These are phyloP conservation scores for Fagopyrum homotropicum DNA, from an alignment of 148 eudicot genomes.

Conservation along the genomic window DNA sequence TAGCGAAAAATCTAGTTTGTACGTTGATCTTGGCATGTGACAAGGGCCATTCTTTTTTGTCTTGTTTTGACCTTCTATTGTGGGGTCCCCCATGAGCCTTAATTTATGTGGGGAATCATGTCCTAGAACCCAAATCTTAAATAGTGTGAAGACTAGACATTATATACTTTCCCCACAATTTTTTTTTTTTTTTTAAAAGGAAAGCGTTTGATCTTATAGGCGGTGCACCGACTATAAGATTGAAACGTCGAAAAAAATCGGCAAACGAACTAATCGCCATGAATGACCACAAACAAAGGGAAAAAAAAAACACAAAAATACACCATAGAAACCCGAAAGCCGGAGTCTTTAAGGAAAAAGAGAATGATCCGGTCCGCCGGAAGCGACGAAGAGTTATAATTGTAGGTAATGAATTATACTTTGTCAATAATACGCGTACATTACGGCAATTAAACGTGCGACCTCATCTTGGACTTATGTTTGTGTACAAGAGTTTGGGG, in stretches of 20 bases:
- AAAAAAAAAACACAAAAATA: no score
- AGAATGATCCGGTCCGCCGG: no score
- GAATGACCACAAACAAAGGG: no score
- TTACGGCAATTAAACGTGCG: constrained; percentile 3
- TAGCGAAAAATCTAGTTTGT: no score
- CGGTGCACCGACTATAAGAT: no score
- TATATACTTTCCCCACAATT: not conserved
- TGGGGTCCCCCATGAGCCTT: not conserved
- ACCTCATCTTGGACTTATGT: not conserved
- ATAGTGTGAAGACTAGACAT: not conserved
- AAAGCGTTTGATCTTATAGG: no score
- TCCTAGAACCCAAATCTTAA: not conserved
- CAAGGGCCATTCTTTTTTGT: constrained; percentile 8
- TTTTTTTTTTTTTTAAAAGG: no score
- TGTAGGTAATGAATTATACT: no score
- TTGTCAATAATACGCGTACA: not conserved
- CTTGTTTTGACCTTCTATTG: not conserved
- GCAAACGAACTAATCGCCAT: no score
- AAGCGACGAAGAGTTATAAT: not conserved
- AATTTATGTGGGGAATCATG: not conserved
- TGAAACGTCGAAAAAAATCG: no score
- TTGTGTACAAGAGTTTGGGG: not conserved
- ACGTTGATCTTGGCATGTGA: not conserved
- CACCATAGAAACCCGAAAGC: no score
- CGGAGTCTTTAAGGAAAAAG: no score